Evolutionary conservation across 768 basidiomycete genomes (phyloP).

Genomic region (Chiua virens): DNA sequence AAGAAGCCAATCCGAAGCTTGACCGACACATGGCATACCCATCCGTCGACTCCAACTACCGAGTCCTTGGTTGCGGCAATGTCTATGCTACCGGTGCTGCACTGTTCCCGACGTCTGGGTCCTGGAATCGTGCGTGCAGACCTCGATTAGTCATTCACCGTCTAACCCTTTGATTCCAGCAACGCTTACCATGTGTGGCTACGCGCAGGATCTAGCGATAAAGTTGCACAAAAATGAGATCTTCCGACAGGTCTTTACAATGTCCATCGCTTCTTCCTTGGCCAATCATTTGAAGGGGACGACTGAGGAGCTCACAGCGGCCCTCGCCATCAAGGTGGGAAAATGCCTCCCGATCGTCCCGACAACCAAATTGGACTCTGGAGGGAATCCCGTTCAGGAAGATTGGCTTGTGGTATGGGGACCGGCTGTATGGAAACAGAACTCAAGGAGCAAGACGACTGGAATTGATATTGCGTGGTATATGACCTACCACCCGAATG

Average conservation of each 20-base stretch:
- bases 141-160: too few species aligned
- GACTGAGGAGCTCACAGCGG: not conserved
- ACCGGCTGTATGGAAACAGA: too few species aligned
- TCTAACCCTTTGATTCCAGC: slow-evolving; percentile 1
- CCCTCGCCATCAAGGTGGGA: too few species aligned
- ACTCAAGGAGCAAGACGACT: not conserved
- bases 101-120: slow-evolving; percentile 7
- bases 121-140: slow-evolving; percentile 7
- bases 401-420: too few species aligned
- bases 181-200: slow-evolving; percentile 15
- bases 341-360: too few species aligned
- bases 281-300: not conserved
- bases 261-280: slow-evolving; percentile 4
- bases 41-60: slow-evolving; percentile 8
- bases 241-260: slow-evolving; percentile 7
- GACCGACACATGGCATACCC: not conserved
- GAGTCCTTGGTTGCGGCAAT: slow-evolving; percentile 3
- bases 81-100: slow-evolving; percentile 14
- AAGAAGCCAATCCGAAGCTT: not conserved
- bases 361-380: too few species aligned
- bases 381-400: too few species aligned
- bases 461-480: slow-evolving; percentile 8
- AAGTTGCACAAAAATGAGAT: slow-evolving; percentile 5
- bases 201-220: slow-evolving; percentile 11
- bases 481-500: slow-evolving; percentile 6